phyloP scores from a whole-genome alignment of 2,329 filamentous ascomycete species.

The Tolypocladium paradoxum region DNA sequence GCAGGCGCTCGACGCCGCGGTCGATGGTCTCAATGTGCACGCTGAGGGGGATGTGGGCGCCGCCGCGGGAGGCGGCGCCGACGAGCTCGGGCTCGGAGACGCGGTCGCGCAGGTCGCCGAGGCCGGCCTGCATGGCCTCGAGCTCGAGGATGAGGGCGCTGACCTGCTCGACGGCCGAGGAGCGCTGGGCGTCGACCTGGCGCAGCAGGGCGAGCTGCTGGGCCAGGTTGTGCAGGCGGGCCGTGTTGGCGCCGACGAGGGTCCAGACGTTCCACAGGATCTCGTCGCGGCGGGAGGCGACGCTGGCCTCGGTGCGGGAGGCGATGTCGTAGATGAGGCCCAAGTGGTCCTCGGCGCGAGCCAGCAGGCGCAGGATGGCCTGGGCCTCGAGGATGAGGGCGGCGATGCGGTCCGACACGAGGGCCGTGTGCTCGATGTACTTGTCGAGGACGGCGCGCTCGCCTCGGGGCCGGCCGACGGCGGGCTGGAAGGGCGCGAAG shows the following conservation, averaged over 20 bases:
- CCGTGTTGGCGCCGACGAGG: slow-evolving; percentile 58
- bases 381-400: slow-evolving; percentile 60
- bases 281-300: slow-evolving; percentile 50
- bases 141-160: slow-evolving; percentile 59
- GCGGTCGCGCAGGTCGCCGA: slow-evolving; percentile 61
- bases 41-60: slow-evolving; percentile 44
- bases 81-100: slow-evolving; percentile 56
- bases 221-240: slow-evolving; percentile 48
- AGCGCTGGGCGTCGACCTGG: slow-evolving; percentile 56
- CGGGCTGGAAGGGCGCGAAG: slow-evolving; percentile 53
- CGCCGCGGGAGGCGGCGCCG: slow-evolving; percentile 26
- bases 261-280: slow-evolving; percentile 64
- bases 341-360: slow-evolving; percentile 58
- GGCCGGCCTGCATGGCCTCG: slow-evolving; percentile 57
- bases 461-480: slow-evolving; percentile 24
- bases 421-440: slow-evolving; percentile 61
- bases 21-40: slow-evolving; percentile 70
- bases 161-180: slow-evolving; percentile 57
- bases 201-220: slow-evolving; percentile 53
- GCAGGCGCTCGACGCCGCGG: slow-evolving; percentile 60
- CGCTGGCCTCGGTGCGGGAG: slow-evolving; percentile 48
- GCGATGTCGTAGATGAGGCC: slow-evolving; percentile 60
- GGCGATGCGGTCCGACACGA: slow-evolving; percentile 59
- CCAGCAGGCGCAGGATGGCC: slow-evolving; percentile 53
- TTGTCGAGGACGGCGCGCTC: slow-evolving; percentile 57